A percentile compares a stretch with the other conserved stretches of the same genome.
These are phyloP conservation scores for Hippophae gyantsensis DNA, from an alignment of 306 rosid genomes.

Conservation along the genomic window DNA sequence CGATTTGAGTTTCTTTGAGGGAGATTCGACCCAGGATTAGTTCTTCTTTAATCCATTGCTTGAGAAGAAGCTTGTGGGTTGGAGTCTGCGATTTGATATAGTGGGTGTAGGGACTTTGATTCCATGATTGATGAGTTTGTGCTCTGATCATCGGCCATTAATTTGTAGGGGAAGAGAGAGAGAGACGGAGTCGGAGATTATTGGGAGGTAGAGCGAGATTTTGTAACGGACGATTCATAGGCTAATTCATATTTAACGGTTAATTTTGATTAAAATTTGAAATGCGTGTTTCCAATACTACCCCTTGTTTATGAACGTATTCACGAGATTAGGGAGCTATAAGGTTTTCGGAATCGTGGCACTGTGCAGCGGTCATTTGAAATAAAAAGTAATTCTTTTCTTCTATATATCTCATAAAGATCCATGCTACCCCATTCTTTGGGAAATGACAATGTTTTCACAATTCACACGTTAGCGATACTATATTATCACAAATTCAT, in stretches of 20 bases:
- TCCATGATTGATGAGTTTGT: constrained; percentile 53
- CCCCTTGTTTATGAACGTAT: constrained; percentile 11
- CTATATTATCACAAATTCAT: too few species aligned
- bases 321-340: background rate
- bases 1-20: constrained; percentile 73
- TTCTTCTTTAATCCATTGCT: constrained; percentile 93
- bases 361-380: too few species aligned
- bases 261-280: constrained; percentile 21
- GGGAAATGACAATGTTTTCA: too few species aligned
- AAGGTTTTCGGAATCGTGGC: too few species aligned
- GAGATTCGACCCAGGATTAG: constrained; percentile 59
- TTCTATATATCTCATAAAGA: too few species aligned
- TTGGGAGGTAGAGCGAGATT: background rate
- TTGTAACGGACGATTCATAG: background rate
- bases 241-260: constrained; percentile 41
- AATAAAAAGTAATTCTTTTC: too few species aligned
- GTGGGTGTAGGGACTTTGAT: constrained; percentile 65
- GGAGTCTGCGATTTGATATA: constrained; percentile 88
- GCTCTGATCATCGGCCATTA: constrained; percentile 49
- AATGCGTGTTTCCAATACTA: constrained; percentile 6
- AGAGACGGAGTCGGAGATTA: background rate
- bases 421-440: too few species aligned
- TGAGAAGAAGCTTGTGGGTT: constrained; percentile 89
- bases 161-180: background rate
- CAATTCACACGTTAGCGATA: too few species aligned